Evolutionary conservation across 495 filamentous ascomycete species (phyloP).

Genomic region (Penicillium antarcticum): DNA sequence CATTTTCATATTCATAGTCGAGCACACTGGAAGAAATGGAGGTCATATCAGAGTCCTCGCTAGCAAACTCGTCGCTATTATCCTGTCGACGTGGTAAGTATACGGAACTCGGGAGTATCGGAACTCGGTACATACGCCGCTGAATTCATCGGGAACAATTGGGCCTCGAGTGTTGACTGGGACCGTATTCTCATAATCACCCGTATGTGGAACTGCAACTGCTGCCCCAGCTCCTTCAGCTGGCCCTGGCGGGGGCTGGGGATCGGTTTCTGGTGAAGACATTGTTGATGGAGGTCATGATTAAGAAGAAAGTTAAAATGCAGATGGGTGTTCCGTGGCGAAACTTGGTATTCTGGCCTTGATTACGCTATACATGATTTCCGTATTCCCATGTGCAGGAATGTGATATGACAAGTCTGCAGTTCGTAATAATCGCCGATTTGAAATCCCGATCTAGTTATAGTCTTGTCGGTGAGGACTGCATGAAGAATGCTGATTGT

Average conservation of each 20-base stretch:
- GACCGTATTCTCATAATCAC: not conserved
- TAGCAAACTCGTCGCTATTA: constrained; percentile 14
- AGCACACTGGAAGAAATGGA: constrained; percentile 21
- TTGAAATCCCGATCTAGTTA: no score
- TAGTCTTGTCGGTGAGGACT: no score
- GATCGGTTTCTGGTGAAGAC: not conserved
- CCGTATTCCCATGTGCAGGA: no score
- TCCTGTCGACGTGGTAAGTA: constrained; percentile 3
- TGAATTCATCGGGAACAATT: not conserved
- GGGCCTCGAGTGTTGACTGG: not conserved
- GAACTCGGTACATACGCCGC: not conserved
- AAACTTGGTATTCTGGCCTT: no score
- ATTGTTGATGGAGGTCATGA: not conserved
- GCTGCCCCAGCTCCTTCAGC: not conserved
- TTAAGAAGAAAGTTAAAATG: no score
- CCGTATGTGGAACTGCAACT: not conserved
- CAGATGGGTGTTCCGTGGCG: no score
- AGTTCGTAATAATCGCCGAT: no score
- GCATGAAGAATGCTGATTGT: no score
- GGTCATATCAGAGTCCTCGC: constrained; percentile 15
- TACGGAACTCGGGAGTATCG: not conserved
- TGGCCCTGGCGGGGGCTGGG: not conserved
- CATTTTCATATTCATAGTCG: constrained; percentile 24
- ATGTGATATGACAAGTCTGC: no score
- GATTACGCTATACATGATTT: no score